Conservation (phyloP, 768 basidiomycete species). For the Mycena olivaceomarginata region DNA sequence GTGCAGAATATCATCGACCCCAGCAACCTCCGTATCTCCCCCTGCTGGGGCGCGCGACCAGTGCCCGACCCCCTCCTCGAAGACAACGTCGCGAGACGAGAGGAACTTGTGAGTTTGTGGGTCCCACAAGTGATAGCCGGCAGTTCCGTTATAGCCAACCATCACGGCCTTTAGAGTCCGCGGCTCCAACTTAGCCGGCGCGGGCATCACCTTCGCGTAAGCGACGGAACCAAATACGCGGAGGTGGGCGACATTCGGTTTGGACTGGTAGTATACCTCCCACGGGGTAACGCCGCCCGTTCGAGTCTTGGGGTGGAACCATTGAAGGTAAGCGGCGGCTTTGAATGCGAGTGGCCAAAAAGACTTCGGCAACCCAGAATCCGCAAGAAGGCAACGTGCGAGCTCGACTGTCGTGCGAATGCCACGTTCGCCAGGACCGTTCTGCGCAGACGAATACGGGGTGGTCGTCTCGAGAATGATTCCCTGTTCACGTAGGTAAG, state of each 20-base stretch:
- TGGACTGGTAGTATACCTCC: slow-evolving; percentile 22
- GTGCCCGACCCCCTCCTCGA: no score
- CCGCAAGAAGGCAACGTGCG: background rate
- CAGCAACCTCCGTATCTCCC: no score
- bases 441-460: background rate
- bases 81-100: no score
- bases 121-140: no score
- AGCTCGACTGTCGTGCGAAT: background rate
- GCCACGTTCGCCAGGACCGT: background rate
- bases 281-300: background rate
- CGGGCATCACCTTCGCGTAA: slow-evolving; percentile 47
- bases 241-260: slow-evolving; percentile 52
- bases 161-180: no score
- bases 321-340: background rate
- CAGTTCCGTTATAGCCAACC: no score
- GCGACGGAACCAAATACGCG: slow-evolving; percentile 54
- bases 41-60: no score
- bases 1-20: no score
- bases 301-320: background rate
- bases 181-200: no score
- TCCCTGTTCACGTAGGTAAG: background rate
- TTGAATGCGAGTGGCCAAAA: background rate
- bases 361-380: background rate
- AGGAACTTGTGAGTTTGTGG: no score
- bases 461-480: background rate